Conservation (phyloP, 75 land plant species). For the Isoetes taiwanensis region DNA sequence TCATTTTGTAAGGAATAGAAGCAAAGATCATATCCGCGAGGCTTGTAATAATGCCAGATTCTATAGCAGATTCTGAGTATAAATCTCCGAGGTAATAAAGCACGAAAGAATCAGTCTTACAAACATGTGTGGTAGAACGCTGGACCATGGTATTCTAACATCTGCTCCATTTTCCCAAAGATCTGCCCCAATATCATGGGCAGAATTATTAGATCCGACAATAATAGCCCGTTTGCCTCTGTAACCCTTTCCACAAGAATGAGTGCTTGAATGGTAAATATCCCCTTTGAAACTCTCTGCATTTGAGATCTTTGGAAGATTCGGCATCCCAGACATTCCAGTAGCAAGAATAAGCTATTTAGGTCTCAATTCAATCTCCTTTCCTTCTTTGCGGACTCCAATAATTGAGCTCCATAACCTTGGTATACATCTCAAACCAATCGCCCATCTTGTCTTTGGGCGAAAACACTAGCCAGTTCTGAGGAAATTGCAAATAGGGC, state of each 20-base stretch:
- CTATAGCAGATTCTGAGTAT: not conserved
- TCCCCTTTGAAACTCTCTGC: slow-evolving; percentile 4
- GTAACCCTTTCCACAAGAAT: not conserved
- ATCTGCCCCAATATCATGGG: slow-evolving; percentile 9
- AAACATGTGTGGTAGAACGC: slow-evolving; percentile 3
- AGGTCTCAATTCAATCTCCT: not conserved
- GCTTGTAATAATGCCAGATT: not conserved
- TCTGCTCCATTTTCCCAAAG: slow-evolving; percentile 11
- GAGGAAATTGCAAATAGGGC: slow-evolving; percentile 10
- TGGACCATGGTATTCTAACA: slow-evolving; percentile 15
- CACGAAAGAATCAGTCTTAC: not conserved
- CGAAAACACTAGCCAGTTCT: slow-evolving; percentile 5
- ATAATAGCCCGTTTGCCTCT: slow-evolving; percentile 8
- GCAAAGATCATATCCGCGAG: slow-evolving; percentile 2
- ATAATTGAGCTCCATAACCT: slow-evolving; percentile 11
- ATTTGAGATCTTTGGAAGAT: not conserved
- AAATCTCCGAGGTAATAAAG: not conserved
- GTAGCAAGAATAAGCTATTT: slow-evolving; percentile 7
- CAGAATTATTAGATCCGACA: slow-evolving; percentile 9
- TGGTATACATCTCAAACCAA: slow-evolving; percentile 11
- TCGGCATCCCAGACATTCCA: slow-evolving; percentile 8
- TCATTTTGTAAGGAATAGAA: slow-evolving; percentile 3
- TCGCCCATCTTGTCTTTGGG: slow-evolving; percentile 12
- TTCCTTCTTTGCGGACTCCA: slow-evolving; percentile 3
- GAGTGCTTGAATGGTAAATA: slow-evolving; percentile 8